Conservation (phyloP, 805 yeast genomes). For the Candida oleophila region DNA sequence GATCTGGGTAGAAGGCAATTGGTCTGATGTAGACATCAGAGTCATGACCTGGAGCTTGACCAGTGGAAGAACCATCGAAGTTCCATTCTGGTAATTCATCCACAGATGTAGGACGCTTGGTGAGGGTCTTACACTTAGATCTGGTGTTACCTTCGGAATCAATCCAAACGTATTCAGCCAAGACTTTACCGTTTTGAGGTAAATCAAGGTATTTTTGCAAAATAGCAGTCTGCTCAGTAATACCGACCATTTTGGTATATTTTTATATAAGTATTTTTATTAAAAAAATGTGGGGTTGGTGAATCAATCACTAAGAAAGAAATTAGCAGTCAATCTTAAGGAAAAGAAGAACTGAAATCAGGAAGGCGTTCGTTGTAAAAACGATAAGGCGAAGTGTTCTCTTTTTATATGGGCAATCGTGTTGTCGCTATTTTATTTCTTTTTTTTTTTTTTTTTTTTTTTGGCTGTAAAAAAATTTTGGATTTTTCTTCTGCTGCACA, state of each 20-base stretch:
- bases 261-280: slow-evolving; percentile 1
- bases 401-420: neutral
- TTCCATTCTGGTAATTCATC: slow-evolving; percentile 98
- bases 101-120: slow-evolving; percentile 62
- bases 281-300: neutral
- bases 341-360: neutral
- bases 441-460: slow-evolving; percentile 1
- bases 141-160: slow-evolving; percentile 89
- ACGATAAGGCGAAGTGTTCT: neutral
- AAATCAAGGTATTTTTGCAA: slow-evolving; percentile 80
- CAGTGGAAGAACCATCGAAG: slow-evolving; percentile 98
- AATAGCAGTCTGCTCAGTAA: slow-evolving; percentile 71
- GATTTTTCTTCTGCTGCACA: neutral
- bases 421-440: neutral
- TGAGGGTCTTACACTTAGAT: slow-evolving; percentile 90
- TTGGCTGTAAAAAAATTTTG: too few relatives aligned
- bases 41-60: slow-evolving; percentile 97
- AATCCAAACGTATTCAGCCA: slow-evolving; percentile 98
- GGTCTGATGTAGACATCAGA: slow-evolving; percentile 95
- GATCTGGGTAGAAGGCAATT: slow-evolving; percentile 92
- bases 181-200: slow-evolving; percentile 79
- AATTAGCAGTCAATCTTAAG: neutral
- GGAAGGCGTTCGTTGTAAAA: neutral
- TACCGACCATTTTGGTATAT: slow-evolving; percentile 30
- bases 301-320: slow-evolving; percentile 4